Conservation (phyloP, 2,329 filamentous ascomycete genomes). For the Aspergillus sp. region DNA sequence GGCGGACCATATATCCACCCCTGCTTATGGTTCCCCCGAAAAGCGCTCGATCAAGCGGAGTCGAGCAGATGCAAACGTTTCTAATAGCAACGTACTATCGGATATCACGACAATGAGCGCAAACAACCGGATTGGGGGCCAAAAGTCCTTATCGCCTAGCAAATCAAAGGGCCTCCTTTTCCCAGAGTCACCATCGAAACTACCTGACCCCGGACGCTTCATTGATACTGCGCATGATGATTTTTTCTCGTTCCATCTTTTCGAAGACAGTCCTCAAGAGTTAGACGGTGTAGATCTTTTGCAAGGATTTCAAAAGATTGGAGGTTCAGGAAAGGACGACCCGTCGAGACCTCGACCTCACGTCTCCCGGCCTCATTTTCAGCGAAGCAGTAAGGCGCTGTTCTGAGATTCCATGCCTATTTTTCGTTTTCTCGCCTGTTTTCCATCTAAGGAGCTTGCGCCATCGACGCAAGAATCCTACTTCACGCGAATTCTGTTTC, state of each 20-base stretch:
- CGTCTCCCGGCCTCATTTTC: slow-evolving; percentile 31
- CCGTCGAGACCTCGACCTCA: slow-evolving; percentile 29
- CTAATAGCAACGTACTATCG: slow-evolving; percentile 51
- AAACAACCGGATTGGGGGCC: slow-evolving; percentile 33
- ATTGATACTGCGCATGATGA: slow-evolving; percentile 43
- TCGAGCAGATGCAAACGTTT: slow-evolving; percentile 50
- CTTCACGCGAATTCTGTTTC: background rate
- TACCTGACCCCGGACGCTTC: slow-evolving; percentile 32
- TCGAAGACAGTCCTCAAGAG: slow-evolving; percentile 45
- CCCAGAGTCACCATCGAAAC: slow-evolving; percentile 43
- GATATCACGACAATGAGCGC: slow-evolving; percentile 41
- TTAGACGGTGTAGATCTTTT: slow-evolving; percentile 48
- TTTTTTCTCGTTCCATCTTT: slow-evolving; percentile 50
- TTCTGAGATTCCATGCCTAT: slow-evolving; percentile 25
- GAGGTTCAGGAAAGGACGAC: slow-evolving; percentile 38
- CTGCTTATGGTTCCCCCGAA: slow-evolving; percentile 52
- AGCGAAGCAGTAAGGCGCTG: slow-evolving; percentile 35
- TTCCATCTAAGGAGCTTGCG: background rate
- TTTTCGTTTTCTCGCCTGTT: background rate
- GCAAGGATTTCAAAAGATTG: slow-evolving; percentile 51
- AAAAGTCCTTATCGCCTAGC: slow-evolving; percentile 37
- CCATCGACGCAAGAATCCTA: background rate
- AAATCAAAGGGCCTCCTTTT: slow-evolving; percentile 34
- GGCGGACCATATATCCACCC: slow-evolving; percentile 39
- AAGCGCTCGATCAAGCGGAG: slow-evolving; percentile 55